These are phyloP conservation scores for Trametes pubescens DNA, from an alignment of 1,284 basidiomycete species.

Conservation along the genomic window DNA sequence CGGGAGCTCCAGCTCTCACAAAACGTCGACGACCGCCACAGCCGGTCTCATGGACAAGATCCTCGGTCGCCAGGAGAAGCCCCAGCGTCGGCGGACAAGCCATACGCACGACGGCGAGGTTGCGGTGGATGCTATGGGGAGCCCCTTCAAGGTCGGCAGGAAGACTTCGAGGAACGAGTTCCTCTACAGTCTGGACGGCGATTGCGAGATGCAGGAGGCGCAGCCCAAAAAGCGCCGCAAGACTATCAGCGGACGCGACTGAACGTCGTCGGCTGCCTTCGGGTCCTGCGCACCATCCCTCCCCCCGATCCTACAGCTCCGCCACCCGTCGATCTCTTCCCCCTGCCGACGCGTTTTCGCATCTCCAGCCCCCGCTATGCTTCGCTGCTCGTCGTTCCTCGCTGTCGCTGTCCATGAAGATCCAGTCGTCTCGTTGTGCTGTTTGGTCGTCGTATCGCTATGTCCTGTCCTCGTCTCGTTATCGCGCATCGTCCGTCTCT, in stretches of 20 bases:
- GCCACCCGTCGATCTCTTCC: background rate
- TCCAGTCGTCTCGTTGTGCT: conserved; percentile 23
- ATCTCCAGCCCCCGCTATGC: background rate
- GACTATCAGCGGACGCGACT: conserved; percentile 38
- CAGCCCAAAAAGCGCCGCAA: conserved; percentile 40
- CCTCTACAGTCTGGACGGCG: conserved; percentile 37
- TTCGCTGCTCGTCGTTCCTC: conserved; percentile 19
- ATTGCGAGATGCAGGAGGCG: conserved; percentile 34
- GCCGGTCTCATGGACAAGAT: conserved; percentile 42
- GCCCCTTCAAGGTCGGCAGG: conserved; percentile 35
- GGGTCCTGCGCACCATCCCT: background rate
- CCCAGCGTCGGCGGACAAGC: conserved; percentile 27
- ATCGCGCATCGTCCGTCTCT: conserved; percentile 15
- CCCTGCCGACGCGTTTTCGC: background rate
- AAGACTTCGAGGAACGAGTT: conserved; percentile 38
- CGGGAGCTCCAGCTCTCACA: conserved; percentile 25
- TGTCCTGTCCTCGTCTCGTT: conserved; percentile 9
- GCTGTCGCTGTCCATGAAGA: conserved; percentile 24
- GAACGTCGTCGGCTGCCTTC: conserved; percentile 1
- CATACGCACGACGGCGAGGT: conserved; percentile 33
- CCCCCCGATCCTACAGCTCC: background rate
- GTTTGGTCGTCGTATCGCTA: conserved; percentile 23
- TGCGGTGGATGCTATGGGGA: conserved; percentile 27
- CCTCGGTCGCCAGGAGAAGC: conserved; percentile 29
- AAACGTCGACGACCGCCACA: conserved; percentile 18